Percentiles rank a stretch among this genome's conserved stretches.
These are phyloP conservation scores for Teratosphaeria epicoccoides DNA, from an alignment of 2,329 filamentous ascomycete genomes.

Conservation along the genomic window DNA sequence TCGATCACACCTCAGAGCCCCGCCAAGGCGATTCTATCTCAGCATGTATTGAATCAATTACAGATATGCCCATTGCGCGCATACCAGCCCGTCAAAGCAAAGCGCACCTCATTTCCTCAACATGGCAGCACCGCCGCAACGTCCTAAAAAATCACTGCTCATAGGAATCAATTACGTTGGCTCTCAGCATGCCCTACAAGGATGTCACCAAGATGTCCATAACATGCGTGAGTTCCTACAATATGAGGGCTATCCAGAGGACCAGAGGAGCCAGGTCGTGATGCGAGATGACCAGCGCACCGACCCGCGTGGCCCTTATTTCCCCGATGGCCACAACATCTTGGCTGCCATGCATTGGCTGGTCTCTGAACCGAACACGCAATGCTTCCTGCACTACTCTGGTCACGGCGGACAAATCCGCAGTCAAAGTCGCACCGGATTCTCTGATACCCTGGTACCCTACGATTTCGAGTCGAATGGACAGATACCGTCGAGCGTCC, in stretches of 20 bases:
- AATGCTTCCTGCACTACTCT: constrained; percentile 48
- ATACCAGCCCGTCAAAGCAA: too few relatives aligned
- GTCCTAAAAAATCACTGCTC: constrained; percentile 36
- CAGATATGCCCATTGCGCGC: too few relatives aligned
- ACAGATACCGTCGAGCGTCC: constrained; percentile 42
- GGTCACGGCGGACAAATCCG: constrained; percentile 48
- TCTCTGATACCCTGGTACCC: constrained; percentile 22
- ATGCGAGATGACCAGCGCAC: constrained; percentile 31
- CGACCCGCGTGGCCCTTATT: constrained; percentile 25
- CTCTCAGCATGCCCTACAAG: constrained; percentile 34
- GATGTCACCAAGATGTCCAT: constrained; percentile 36
- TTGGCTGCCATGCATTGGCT: constrained; percentile 49
- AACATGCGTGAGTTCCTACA: constrained; percentile 36
- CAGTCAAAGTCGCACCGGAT: constrained; percentile 12
- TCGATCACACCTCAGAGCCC: background rate
- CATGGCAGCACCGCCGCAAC: background rate
- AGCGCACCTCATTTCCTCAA: background rate
- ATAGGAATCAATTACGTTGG: constrained; percentile 45
- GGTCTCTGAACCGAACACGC: constrained; percentile 42
- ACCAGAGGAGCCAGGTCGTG: constrained; percentile 34
- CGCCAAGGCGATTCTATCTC: background rate
- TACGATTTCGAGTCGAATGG: constrained; percentile 35
- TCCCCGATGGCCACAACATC: constrained; percentile 24
- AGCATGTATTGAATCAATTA: too few relatives aligned
- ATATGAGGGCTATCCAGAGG: constrained; percentile 29